Evolutionary conservation across 805 yeast genomes (phyloP).

Genomic region (Wickerhamiella kurtzmanii): DNA sequence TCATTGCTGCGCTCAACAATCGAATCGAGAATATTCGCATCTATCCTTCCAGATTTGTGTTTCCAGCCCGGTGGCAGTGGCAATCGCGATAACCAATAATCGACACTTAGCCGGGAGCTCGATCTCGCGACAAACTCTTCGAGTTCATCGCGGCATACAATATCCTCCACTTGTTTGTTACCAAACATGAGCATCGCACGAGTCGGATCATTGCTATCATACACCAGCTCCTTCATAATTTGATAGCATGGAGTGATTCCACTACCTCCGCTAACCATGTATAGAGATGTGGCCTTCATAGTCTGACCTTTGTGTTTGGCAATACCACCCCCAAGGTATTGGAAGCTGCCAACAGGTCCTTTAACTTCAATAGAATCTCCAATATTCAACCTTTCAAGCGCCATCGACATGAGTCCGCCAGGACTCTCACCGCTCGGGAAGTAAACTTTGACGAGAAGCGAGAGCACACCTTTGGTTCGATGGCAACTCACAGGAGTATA

Average conservation of each 20-base stretch:
- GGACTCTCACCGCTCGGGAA: conserved; percentile 23
- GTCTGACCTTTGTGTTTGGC: conserved; percentile 3
- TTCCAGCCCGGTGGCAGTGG: conserved; percentile 3
- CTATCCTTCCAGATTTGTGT: conserved; percentile 9
- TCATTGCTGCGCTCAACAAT: neutral
- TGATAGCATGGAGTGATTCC: conserved; percentile 46
- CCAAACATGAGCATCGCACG: conserved; percentile 36
- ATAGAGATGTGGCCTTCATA: conserved; percentile 24
- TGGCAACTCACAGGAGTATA: conserved; percentile 27
- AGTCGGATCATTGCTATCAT: conserved; percentile 34
- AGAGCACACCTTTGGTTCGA: conserved; percentile 21
- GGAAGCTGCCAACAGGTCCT: conserved; percentile 26
- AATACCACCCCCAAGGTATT: conserved; percentile 17
- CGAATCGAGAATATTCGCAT: conserved; percentile 1
- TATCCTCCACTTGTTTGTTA: conserved; percentile 31
- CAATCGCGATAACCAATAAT: conserved; percentile 24
- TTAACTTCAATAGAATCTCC: conserved; percentile 23
- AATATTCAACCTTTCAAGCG: conserved; percentile 19
- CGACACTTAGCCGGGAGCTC: conserved; percentile 25
- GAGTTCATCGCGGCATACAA: conserved; percentile 34
- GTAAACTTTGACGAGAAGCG: conserved; percentile 26
- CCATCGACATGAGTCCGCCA: conserved; percentile 26
- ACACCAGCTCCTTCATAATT: conserved; percentile 35
- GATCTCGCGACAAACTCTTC: conserved; percentile 32
- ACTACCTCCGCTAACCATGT: conserved; percentile 43